Percentiles rank a stretch among this genome's conserved stretches.
These are phyloP conservation scores for Claviceps quebecensis DNA, from an alignment of 2,329 filamentous ascomycete species.

Conservation along the genomic window DNA sequence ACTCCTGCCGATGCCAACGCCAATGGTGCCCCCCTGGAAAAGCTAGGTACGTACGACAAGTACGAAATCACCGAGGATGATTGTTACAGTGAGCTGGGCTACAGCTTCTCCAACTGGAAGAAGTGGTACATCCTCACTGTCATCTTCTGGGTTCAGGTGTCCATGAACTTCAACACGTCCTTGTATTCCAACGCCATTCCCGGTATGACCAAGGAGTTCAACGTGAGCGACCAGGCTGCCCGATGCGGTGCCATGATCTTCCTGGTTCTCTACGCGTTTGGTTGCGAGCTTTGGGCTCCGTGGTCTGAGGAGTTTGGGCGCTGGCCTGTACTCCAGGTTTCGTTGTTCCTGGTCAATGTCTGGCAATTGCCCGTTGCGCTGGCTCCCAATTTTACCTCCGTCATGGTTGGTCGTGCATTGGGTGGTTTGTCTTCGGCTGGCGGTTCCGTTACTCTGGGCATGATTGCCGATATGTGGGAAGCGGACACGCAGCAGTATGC, in stretches of 20 bases:
- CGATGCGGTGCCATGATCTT: conserved; percentile 67
- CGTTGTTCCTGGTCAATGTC: conserved; percentile 62
- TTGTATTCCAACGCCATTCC: conserved; percentile 56
- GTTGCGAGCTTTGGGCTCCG: conserved; percentile 77
- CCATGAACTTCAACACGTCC: conserved; percentile 69
- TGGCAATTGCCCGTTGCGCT: conserved; percentile 61
- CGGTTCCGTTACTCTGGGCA: conserved; percentile 58
- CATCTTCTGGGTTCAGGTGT: conserved; percentile 60
- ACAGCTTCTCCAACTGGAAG: conserved; percentile 42
- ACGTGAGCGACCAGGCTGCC: conserved; percentile 53
- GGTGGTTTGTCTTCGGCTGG: conserved; percentile 59
- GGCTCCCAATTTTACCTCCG: conserved; percentile 56
- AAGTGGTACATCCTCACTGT: conserved; percentile 63
- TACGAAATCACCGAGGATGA: conserved; percentile 39
- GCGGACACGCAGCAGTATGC: conserved; percentile 60
- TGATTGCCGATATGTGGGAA: conserved; percentile 65
- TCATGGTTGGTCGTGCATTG: conserved; percentile 56
- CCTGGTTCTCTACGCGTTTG: conserved; percentile 67
- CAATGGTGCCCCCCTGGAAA: conserved; percentile 16
- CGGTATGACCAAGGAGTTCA: conserved; percentile 53
- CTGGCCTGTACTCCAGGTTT: conserved; percentile 59
- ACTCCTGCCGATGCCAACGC: conserved; percentile 18
- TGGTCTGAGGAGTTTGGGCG: conserved; percentile 77
- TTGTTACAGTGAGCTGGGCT: conserved; percentile 53
- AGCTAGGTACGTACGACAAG: conserved; percentile 25